phyloP scores from a whole-genome alignment of 768 basidiomycete species.

The Trametes meyenii region DNA sequence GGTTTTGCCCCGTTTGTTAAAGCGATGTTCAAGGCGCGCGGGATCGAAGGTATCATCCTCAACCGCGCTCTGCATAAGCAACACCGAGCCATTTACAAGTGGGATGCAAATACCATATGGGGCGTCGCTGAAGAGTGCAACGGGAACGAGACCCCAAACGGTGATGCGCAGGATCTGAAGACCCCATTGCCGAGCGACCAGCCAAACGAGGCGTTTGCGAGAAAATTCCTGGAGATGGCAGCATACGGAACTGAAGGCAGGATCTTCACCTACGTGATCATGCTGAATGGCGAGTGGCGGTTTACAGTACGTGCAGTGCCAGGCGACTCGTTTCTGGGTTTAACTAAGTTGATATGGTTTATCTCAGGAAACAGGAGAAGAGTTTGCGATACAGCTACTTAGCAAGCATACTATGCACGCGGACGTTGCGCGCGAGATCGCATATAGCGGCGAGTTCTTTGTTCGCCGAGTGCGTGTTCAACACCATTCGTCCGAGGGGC shows the following conservation, averaged over 20 bases:
- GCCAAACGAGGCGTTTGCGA: conserved; percentile 32
- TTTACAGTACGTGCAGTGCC: conserved; percentile 36
- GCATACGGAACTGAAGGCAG: conserved; percentile 44
- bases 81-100: conserved; percentile 44
- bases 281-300: conserved; percentile 45
- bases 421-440: conserved; percentile 45
- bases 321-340: no score
- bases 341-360: neutral
- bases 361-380: conserved; percentile 44
- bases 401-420: conserved; percentile 53
- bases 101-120: conserved; percentile 40
- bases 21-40: conserved; percentile 43
- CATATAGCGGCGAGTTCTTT: conserved; percentile 47
- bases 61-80: conserved; percentile 44
- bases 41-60: conserved; percentile 42
- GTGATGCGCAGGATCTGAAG: neutral
- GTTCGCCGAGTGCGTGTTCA: conserved; percentile 31
- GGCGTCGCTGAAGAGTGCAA: conserved; percentile 34
- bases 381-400: conserved; percentile 45
- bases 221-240: conserved; percentile 45
- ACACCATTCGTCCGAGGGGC: neutral
- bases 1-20: conserved; percentile 46
- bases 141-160: neutral
- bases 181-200: neutral
- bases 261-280: conserved; percentile 50